Base-by-base conservation (phyloP, 768 basidiomycete genomes). In the Tricholoma sp. region DNA sequence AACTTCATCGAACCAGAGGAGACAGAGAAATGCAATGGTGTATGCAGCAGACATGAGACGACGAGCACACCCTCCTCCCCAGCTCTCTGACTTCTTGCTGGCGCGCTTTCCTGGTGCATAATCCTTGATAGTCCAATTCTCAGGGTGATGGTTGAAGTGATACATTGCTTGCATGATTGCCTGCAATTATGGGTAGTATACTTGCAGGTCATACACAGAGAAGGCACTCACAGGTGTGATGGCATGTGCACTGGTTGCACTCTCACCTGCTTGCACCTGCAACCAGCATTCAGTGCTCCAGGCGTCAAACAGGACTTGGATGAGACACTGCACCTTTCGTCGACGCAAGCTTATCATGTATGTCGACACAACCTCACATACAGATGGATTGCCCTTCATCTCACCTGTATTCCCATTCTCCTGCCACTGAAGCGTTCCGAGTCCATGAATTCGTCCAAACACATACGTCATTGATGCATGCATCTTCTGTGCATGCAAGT, bases 331-430 rank as follows among this genome's bases (percentile, higher is more conserved):
- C 24, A 24, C 24, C 24, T 24, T 24, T 24, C 24, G 24, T 24
- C 24, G 4, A 24, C 37, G 39, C 7, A 71, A 50, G 45, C 63
- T 68, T 3, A 68, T 45, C 69, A 72, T 70, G 41, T 68, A 72
- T 0, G 49, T 57, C 1, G 67, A 66, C 0, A 72, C 66, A 4
- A 41, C 17, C 24, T 63, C 55, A 3, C 66, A 71, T 1, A 68
- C 52, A 0, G 69, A 71, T 18, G 68, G 70, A 51, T 72, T 71
- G 1, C 71, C 68, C 6, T 59, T 10, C 67, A 63, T 65, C 42
- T 55, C 53, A 1, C 65, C 65, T 24, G 24, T 24, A 24, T 24
- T 24, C 24, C 24, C 24, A 24, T 24, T 24, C 24, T 24, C 24
- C 24, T 24, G 24, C 24, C 24, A 24, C 7, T 37, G 15, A 28